Conservation (phyloP, 176 grass and related monocot species). For the Carex scoparia region DNA sequence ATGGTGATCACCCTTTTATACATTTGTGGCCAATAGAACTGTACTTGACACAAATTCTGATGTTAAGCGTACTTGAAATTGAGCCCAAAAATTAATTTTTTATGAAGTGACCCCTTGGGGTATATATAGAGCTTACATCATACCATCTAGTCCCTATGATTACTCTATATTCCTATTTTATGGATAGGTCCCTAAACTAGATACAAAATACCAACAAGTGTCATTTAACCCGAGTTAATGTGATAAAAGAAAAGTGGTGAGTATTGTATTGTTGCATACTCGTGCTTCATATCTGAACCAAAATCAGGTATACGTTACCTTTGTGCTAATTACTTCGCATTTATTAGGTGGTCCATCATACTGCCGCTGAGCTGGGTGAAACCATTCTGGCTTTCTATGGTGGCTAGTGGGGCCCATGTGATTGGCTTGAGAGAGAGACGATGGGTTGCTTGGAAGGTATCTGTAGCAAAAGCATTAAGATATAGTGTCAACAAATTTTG, state of each 20-base stretch:
- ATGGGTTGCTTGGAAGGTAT: conserved; percentile 86
- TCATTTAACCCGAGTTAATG: background rate
- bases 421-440: conserved; percentile 83
- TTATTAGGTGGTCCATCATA: conserved; percentile 78
- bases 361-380: conserved; percentile 81
- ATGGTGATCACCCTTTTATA: background rate
- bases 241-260: background rate
- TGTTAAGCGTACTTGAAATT: background rate
- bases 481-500: background rate
- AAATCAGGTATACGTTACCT: conserved; percentile 7
- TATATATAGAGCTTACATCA: no score
- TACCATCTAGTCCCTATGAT: no score
- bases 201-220: background rate
- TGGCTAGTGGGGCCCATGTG: conserved; percentile 50
- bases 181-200: no score
- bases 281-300: background rate
- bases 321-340: conserved; percentile 13
- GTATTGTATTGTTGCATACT: conserved; percentile 11
- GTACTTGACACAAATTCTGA: background rate
- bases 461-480: background rate
- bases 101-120: no score
- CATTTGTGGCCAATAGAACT: background rate
- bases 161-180: no score
- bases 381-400: conserved; percentile 70
- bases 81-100: no score